Conservation (phyloP, 257 asterid species). For the Agastache rugosa region DNA sequence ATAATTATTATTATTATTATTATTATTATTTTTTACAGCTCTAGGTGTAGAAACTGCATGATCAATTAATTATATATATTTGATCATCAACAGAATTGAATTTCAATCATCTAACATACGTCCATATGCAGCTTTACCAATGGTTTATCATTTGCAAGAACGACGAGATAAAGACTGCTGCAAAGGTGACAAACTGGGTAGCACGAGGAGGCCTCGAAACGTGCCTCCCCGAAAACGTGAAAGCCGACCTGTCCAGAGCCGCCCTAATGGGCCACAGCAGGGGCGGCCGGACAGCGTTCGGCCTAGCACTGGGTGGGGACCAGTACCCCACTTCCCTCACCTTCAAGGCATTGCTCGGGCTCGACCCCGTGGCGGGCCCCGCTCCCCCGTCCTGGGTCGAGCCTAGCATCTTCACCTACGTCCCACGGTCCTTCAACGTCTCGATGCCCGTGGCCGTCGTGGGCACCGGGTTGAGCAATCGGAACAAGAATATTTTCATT, state of each 20-base stretch:
- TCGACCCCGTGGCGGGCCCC: constrained; percentile 63
- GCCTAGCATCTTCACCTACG: constrained; percentile 53
- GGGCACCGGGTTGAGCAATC: constrained; percentile 68
- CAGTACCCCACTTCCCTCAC: constrained; percentile 36
- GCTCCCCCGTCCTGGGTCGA: constrained; percentile 44
- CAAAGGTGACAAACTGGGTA: constrained; percentile 61
- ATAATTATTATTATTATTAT: too few relatives aligned
- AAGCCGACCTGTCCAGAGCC: constrained; percentile 49
- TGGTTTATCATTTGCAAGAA: constrained; percentile 44
- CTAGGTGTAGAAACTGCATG: too few relatives aligned
- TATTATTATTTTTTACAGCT: too few relatives aligned
- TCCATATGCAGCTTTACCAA: constrained; percentile 40
- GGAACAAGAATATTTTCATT: constrained; percentile 36
- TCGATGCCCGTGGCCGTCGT: constrained; percentile 56
- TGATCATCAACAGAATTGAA: too few relatives aligned
- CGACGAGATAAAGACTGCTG: constrained; percentile 50
- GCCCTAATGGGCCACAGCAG: constrained; percentile 76
- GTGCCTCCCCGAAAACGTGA: constrained; percentile 49
- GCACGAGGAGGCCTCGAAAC: constrained; percentile 37
- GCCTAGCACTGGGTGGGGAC: constrained; percentile 52
- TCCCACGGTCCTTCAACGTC: constrained; percentile 57
- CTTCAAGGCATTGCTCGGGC: constrained; percentile 66
- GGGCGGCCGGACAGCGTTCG: constrained; percentile 67
- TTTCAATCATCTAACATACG: too few relatives aligned
- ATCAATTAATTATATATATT: too few relatives aligned